phyloP scores from a whole-genome alignment of 345 rosid genomes.

The Corchorus capsularis region DNA sequence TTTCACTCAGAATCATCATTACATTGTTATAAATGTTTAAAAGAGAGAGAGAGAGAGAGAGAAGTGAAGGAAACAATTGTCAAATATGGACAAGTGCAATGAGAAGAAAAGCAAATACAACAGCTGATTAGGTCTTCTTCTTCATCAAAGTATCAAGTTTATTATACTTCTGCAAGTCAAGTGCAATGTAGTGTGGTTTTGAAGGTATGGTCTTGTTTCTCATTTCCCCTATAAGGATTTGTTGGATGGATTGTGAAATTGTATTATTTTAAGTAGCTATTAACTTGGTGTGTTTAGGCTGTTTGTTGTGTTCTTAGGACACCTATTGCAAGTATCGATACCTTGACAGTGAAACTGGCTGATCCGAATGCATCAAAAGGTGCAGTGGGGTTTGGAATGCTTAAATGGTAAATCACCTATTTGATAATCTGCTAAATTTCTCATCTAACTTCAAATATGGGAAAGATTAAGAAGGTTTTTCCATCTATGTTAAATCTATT shows the following conservation, averaged over 20 bases:
- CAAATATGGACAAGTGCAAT: no score
- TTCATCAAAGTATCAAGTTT: constrained; percentile 13
- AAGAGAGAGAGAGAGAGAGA: no score
- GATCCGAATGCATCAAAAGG: constrained; percentile 73
- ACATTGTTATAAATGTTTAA: no score
- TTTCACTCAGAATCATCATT: no score
- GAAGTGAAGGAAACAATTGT: no score
- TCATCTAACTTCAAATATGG: neutral
- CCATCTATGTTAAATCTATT: neutral
- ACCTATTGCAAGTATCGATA: constrained; percentile 63
- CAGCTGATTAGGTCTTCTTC: no score
- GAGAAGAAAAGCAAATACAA: no score
- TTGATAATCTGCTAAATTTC: neutral
- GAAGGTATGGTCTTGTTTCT: constrained; percentile 46
- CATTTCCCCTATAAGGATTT: constrained; percentile 1
- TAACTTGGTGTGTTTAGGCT: constrained; percentile 49
- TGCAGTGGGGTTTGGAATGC: constrained; percentile 80
- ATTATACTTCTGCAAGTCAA: constrained; percentile 49
- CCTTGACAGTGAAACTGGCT: constrained; percentile 62
- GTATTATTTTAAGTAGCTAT: constrained; percentile 9
- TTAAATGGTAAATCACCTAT: constrained; percentile 49
- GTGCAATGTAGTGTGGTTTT: constrained; percentile 75
- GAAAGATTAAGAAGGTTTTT: neutral
- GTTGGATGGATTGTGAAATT: neutral
- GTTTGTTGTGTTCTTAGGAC: constrained; percentile 84